Conservation (phyloP, 306 rosid genomes). For the Begonia loranthoides region DNA sequence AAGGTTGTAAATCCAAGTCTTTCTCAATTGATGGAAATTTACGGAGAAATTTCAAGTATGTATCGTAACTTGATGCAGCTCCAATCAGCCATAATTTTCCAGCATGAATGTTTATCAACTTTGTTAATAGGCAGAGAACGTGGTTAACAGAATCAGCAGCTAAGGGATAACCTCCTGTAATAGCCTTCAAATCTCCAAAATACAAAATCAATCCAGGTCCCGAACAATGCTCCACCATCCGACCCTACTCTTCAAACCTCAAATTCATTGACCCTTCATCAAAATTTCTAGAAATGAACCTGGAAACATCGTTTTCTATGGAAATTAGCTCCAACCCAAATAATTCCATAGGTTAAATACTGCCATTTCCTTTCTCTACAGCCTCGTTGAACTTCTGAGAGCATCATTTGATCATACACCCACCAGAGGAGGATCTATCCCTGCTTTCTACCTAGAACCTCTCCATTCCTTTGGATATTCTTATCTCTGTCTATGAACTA, state of each 20-base stretch:
- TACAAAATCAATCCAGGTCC: conserved; percentile 63
- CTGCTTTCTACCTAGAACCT: conserved; percentile 32
- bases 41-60: conserved; percentile 54
- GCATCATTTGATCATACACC: conserved; percentile 63
- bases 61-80: conserved; percentile 56
- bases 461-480: conserved; percentile 53
- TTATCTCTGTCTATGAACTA: conserved; percentile 26
- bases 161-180: conserved; percentile 20
- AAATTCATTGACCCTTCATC: conserved; percentile 15
- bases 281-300: conserved; percentile 16
- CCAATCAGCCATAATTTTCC: conserved; percentile 71
- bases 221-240: conserved; percentile 23
- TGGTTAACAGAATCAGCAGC: conserved; percentile 24
- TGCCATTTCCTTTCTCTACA: conserved; percentile 26
- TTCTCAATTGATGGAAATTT: conserved; percentile 62
- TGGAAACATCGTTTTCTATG: conserved; percentile 32
- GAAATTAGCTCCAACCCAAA: conserved; percentile 35
- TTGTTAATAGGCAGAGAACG: conserved; percentile 35
- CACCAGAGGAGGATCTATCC: conserved; percentile 69
- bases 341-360: conserved; percentile 40
- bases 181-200: conserved; percentile 63
- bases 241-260: conserved; percentile 30
- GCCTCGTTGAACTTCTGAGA: conserved; percentile 38
- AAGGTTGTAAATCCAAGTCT: conserved; percentile 82
- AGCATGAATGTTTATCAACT: conserved; percentile 28